A percentile compares a stretch with the other conserved stretches of the same genome.
Conservation (phyloP, 805 yeast genomes). For the Cyberlindnera maclurae region DNA sequence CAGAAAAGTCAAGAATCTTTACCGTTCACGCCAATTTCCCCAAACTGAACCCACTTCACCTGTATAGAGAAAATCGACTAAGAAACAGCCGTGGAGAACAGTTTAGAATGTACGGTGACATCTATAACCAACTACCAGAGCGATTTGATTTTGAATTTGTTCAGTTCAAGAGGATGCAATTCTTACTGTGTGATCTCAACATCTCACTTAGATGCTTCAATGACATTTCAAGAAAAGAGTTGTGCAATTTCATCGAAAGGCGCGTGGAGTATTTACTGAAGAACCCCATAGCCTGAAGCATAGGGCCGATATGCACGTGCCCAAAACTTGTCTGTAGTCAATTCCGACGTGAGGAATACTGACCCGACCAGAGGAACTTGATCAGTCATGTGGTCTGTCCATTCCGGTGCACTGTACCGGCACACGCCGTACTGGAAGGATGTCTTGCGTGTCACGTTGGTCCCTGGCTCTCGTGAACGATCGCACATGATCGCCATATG, state of each 20-base stretch:
- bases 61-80: slow-evolving; percentile 18
- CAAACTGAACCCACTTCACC: slow-evolving; percentile 28
- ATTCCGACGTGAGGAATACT: too few species aligned
- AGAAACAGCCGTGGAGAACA: slow-evolving; percentile 14
- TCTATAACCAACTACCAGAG: slow-evolving; percentile 25
- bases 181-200: slow-evolving; percentile 43
- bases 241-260: slow-evolving; percentile 40
- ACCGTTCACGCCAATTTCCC: slow-evolving; percentile 33
- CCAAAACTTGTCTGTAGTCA: too few species aligned
- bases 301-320: too few species aligned
- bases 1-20: slow-evolving; percentile 18
- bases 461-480: too few species aligned
- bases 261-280: slow-evolving; percentile 42
- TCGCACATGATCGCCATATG: too few species aligned
- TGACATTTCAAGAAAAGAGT: slow-evolving; percentile 32
- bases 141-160: slow-evolving; percentile 43
- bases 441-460: too few species aligned
- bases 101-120: slow-evolving; percentile 22
- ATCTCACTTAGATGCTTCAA: slow-evolving; percentile 39
- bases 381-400: too few species aligned
- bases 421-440: too few species aligned
- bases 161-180: slow-evolving; percentile 50
- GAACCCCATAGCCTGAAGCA: too few species aligned
- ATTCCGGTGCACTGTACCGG: too few species aligned
- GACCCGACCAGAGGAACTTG: too few species aligned